Base-by-base conservation (phyloP, 2,329 filamentous ascomycete genomes). In the Triangularia setosa region DNA sequence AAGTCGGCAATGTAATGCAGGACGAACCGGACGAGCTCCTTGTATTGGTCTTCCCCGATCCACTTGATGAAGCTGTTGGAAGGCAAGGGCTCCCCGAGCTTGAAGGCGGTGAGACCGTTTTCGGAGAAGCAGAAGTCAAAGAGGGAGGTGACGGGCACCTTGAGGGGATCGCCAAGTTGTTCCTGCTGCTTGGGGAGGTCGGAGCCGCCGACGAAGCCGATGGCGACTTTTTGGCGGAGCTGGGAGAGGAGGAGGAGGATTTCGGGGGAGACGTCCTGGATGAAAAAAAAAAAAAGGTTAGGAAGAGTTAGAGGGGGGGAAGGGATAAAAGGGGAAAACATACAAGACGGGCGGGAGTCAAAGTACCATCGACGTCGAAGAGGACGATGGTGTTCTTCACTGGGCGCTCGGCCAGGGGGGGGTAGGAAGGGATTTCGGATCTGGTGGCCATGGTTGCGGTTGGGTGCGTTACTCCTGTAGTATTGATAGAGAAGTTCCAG, bases 91-190 rank as follows among this genome's bases (percentile, higher is more conserved):
- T 88, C 79, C 72, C 94, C 95, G 73, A 93, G 80, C 74, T 93
- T 92, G 84, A 85, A 96, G 53, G 94, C 95, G 1, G 91, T 96
- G 71, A 99, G 87, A 11, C 95, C 95, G 80, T 99, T 99, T 82
- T 99, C 95, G 65, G 93, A 83, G 81, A 99, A 99, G 86, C 90
- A 95, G 81, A 92, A 99, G 83, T 99, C 95, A 83, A 99, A 99
- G 73, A 98, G 88, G 67, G 87, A 83, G 60, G 88, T 93, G 67
- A 98, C 94, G 71, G 89, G 84, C 27, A 79, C 77, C 6, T 9
- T 5, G 64, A 84, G 80, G 25, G 85, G 76, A 3, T 86, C 84
- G 76, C 93, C 93, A 67, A 98, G 86, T 81, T 98, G 94, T 79
- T 98, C 95, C 79, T 98, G 92, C 80, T 98, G 95, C 83, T 99